Evolutionary conservation across 1,139 yeast genomes (phyloP), one percentile per base, ranked within the genome.

Genomic region (Geotrichum carabidarum): DNA sequence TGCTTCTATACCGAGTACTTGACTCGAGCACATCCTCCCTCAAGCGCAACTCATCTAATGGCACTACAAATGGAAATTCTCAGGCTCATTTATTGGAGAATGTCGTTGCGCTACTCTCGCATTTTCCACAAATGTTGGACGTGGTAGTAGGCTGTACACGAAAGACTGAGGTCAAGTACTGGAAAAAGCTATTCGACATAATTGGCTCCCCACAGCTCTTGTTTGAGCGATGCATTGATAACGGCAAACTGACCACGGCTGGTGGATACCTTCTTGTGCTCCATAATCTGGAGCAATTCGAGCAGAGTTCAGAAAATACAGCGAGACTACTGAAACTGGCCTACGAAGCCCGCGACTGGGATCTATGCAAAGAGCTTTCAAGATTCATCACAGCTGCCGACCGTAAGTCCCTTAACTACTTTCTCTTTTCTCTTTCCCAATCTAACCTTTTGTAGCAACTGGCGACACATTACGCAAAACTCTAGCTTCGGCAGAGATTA

Each of bases 141-240:
- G 78, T 81, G 14, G 70, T 81, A 11, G 78, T 82, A 17, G 79
- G 80, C 27, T 80, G 84, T 65, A 71, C 86, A 34, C 75, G 89
- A 58, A 84, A 85, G 62, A 83, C 83, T 15, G 93, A 84, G 63
- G 74, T 78, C 22, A 77, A 78, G 51, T 79, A 80, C 59, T 84
- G 91, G 91, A 68, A 73, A 14, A 69, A 68, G 18, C 71, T 84
- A 38, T 82, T 84, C 62, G 65, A 69, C 5, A 67, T 70, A 1
- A 65, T 69, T 4, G 78, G 77, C 1, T 62, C 72, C 27, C 72
- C 73, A 8, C 70, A 73, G 45, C 64, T 59, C 41, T 61, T 75
- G 45, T 75, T 75, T 58, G 73, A 72, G 48, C 59, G 64, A 50
- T 71, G 76, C 50, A 64, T 74, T 43, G 56, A 59, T 3, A 50